Evolutionary conservation across 2,329 filamentous ascomycete genomes (phyloP), one percentile per base, ranked within the genome.

Genomic region (Fusarium denticulatum): DNA sequence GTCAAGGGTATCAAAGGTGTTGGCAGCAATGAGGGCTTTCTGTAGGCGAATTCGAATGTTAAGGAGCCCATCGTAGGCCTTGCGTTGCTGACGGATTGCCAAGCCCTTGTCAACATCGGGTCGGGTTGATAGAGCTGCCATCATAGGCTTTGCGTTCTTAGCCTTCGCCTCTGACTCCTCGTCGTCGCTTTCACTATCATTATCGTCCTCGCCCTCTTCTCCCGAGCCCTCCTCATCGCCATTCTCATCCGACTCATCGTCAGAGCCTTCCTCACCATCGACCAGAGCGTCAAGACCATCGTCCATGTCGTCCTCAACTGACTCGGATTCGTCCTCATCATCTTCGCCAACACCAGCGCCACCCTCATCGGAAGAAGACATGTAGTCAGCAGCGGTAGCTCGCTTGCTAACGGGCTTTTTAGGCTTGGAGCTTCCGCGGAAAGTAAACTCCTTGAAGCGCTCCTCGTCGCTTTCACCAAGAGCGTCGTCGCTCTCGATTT

Each of bases 41-140:
- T 99, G 97, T 24, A 99, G 85, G 69, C 96, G 93, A 79, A 99
- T 98, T 26, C 96, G 91, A 20, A 95, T 89, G 83, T 97, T 97
- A 37, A 99, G 88, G 2, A 98, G 89, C 1, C 93, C 90, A 76
- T 98, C 96, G 79, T 97, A 99, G 2, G 92, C 90, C 70, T 92
- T 92, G 58, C 95, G 91, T 83, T 99, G 96, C 64, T 91, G 87
- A 77, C 95, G 96, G 42, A 99, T 94, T 0, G 96, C 96, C 61
- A 89, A 84, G 18, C 96, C 96, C 82, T 98, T 98, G 46, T 92
- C 90, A 9, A 93, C 90, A 80, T 98, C 96, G 30, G 76, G 67
- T 50, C 76, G 75, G 52, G 75, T 81, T 50, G 81, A 80, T 20
- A 80, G 61, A 20, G 77, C 79, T n/a, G 75, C 78, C 60, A 80